Evolutionary conservation across 305 asterid genomes (phyloP), one percentile per base, ranked within the genome.

Genomic region (Salvia sclarea): DNA sequence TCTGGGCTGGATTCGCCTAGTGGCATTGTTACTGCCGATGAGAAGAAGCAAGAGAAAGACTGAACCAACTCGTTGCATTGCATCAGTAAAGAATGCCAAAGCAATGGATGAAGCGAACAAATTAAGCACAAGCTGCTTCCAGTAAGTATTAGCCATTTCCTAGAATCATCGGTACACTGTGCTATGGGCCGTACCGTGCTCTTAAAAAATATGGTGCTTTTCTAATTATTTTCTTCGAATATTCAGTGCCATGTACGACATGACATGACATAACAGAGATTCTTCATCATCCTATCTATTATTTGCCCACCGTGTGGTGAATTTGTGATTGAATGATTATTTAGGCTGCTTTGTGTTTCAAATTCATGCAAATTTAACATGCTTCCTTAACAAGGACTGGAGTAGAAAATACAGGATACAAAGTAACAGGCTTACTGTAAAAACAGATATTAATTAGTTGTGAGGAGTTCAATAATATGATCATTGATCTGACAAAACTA

Each of bases 1-100:
- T 40, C 83, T n/a, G 94, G 90, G 28, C 80, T 71, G 1, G 89
- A 84, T 71, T 50, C 67, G 18, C 87, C 93, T 7, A 81, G 89
- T 69, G 85, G 53, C n/a, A n/a, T n/a, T 30, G 73, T 48, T 35
- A 84, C 80, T 6, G 84, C 80, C 5, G 86, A 74, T 56, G 82
- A 72, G 49, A 77, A 71, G 75, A 64, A 70, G 60, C 75, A 63
- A 64, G 85, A 78, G 75, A 80, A 80, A 20, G 82, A 64, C 20
- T 20, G 70, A 55, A 20, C 70, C 35, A 65, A 58, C 62, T 65
- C 59, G 8, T 44, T 40, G 44, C 54, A 57, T 44, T 40, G 44
- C 54, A 57, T 8, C 33, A 71, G 45, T 74, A 53, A 71, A 43
- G 28, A 71, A 48, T 31, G 21, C 56, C 30, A n/a, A 5, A 49